phyloP scores from a whole-genome alignment of 2,329 filamentous ascomycete genomes.

The Colletotrichum liaoningense region DNA sequence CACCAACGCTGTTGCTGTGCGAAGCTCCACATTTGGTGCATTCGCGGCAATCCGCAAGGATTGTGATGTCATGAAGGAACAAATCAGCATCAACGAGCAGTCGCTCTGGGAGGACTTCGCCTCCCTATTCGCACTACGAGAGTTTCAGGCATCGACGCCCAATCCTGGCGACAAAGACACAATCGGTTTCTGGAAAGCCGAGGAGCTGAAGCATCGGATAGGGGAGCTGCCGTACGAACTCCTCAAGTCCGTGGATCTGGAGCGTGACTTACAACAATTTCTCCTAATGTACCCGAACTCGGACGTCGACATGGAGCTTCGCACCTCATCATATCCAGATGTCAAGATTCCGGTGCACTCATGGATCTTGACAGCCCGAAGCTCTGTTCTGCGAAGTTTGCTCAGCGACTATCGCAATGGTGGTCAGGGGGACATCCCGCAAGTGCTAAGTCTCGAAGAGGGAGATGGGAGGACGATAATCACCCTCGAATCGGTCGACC shows the following conservation, averaged over 20 bases:
- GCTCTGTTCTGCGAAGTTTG: constrained; percentile 72
- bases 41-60: constrained; percentile 90
- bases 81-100: constrained; percentile 74
- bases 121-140: constrained; percentile 75
- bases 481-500: constrained; percentile 76
- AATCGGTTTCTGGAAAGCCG: constrained; percentile 53
- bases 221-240: constrained; percentile 62
- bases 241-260: constrained; percentile 73
- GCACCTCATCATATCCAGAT: constrained; percentile 72
- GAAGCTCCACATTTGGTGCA: constrained; percentile 89
- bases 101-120: constrained; percentile 80
- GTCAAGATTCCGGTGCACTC: constrained; percentile 83
- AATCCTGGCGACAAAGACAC: constrained; percentile 50
- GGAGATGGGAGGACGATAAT: constrained; percentile 67
- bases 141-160: constrained; percentile 62
- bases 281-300: constrained; percentile 54
- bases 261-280: constrained; percentile 67
- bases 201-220: constrained; percentile 63
- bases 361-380: constrained; percentile 83
- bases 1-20: constrained; percentile 84
- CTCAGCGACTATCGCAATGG: constrained; percentile 68
- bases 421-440: constrained; percentile 67
- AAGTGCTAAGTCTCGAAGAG: constrained; percentile 67
- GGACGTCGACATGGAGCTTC: constrained; percentile 57
- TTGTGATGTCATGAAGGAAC: constrained; percentile 80